These are phyloP conservation scores for Colletotrichum tofieldiae DNA, from an alignment of 2,329 filamentous ascomycete species.

Conservation along the genomic window DNA sequence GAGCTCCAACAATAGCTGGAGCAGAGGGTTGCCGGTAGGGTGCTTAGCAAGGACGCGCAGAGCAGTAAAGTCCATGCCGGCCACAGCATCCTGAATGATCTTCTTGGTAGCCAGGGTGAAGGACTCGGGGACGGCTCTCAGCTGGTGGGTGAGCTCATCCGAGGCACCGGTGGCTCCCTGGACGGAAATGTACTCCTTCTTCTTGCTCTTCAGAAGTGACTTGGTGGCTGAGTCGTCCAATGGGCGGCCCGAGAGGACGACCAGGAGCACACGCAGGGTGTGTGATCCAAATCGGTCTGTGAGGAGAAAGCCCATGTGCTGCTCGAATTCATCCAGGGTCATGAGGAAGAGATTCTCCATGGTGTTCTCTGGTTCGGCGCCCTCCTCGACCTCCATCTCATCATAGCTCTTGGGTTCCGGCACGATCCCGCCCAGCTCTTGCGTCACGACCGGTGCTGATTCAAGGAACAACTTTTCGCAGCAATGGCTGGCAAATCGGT, in stretches of 20 bases:
- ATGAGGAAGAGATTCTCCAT: slow-evolving; percentile 91
- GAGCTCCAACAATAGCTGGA: slow-evolving; percentile 91
- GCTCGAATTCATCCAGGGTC: slow-evolving; percentile 90
- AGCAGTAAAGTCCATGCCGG: slow-evolving; percentile 83
- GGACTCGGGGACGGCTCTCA: slow-evolving; percentile 80
- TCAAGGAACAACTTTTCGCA: slow-evolving; percentile 93
- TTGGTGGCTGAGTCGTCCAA: slow-evolving; percentile 79
- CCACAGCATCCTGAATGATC: slow-evolving; percentile 83
- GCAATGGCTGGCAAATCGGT: slow-evolving; percentile 97
- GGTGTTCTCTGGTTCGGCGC: slow-evolving; percentile 67
- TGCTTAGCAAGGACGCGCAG: slow-evolving; percentile 89
- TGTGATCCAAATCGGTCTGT: slow-evolving; percentile 94
- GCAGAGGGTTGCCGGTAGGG: slow-evolving; percentile 89
- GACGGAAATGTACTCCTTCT: slow-evolving; percentile 86
- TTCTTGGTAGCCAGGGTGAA: slow-evolving; percentile 86
- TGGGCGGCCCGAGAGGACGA: slow-evolving; percentile 88
- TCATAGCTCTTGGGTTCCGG: slow-evolving; percentile 62
- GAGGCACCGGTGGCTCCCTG: slow-evolving; percentile 65
- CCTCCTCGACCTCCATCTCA: slow-evolving; percentile 57
- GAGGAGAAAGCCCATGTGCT: slow-evolving; percentile 85
- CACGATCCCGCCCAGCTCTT: slow-evolving; percentile 73
- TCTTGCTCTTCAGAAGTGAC: slow-evolving; percentile 89
- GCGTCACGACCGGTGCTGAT: slow-evolving; percentile 83
- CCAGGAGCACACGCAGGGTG: slow-evolving; percentile 85
- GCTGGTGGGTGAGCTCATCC: slow-evolving; percentile 52